Conservation (phyloP, 176 grass and related monocot genomes). For the maize (Zea mays) region DNA sequence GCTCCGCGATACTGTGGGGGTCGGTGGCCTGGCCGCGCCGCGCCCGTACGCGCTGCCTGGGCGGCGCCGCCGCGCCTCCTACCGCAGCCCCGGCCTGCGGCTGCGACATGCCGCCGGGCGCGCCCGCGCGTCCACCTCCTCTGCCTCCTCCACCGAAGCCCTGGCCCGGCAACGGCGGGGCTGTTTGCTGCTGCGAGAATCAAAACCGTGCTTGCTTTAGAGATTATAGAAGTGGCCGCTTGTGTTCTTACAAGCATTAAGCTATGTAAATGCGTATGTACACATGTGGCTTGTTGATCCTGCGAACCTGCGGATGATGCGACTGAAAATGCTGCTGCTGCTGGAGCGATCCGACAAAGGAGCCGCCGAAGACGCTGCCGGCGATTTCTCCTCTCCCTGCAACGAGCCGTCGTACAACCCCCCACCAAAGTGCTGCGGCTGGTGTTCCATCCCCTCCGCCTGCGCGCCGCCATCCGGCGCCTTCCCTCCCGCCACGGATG, state of each 20-base stretch:
- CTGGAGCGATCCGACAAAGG: slow-evolving; percentile 57
- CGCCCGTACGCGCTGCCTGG: slow-evolving; percentile 66
- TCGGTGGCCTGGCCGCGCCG: slow-evolving; percentile 83
- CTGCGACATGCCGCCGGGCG: slow-evolving; percentile 20
- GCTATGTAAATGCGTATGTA: background rate
- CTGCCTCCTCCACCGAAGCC: slow-evolving; percentile 43
- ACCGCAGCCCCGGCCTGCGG: slow-evolving; percentile 2
- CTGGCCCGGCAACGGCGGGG: slow-evolving; percentile 46
- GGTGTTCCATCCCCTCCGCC: slow-evolving; percentile 44
- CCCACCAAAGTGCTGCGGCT: slow-evolving; percentile 30
- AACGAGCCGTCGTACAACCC: slow-evolving; percentile 62
- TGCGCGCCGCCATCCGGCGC: slow-evolving; percentile 31
- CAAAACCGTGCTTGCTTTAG: background rate
- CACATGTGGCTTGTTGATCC: background rate
- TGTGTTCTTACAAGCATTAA: background rate
- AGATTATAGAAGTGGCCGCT: background rate
- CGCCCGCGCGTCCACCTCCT: slow-evolving; percentile 28
- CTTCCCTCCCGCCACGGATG: slow-evolving; percentile 8
- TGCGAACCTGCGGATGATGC: slow-evolving; percentile 55
- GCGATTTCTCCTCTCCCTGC: slow-evolving; percentile 50
- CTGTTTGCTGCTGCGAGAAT: slow-evolving; percentile 43
- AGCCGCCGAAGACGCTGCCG: slow-evolving; percentile 51
- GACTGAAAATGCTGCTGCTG: slow-evolving; percentile 59
- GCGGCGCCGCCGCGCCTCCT: slow-evolving; percentile 46
- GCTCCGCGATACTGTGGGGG: slow-evolving; percentile 92